Conservation (phyloP, 495 filamentous ascomycete genomes). For the Pyronema omphalodes region DNA sequence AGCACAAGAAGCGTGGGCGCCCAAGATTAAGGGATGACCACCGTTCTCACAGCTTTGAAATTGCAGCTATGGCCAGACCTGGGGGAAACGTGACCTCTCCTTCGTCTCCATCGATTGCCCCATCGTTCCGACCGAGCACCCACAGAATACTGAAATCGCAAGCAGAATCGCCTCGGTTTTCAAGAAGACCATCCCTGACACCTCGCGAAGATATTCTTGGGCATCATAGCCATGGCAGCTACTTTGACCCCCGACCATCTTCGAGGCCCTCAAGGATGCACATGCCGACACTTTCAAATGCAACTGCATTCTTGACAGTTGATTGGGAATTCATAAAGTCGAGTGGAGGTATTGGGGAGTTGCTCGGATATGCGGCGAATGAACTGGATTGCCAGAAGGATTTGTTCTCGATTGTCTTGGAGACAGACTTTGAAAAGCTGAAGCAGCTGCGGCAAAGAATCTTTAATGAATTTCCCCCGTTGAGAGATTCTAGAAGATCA, state of each 20-base stretch:
- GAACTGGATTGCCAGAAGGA: conserved; percentile 27
- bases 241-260: conserved; percentile 25
- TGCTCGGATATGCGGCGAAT: conserved; percentile 28
- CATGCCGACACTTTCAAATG: conserved; percentile 30
- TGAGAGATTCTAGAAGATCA: conserved; percentile 35
- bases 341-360: conserved; percentile 33
- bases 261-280: conserved; percentile 27
- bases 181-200: conserved; percentile 29
- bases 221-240: conserved; percentile 8
- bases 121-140: conserved; percentile 32
- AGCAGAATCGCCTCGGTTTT: conserved; percentile 28
- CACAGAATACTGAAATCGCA: conserved; percentile 45
- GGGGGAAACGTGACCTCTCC: conserved; percentile 25
- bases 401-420: conserved; percentile 32
- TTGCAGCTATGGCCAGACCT: conserved; percentile 20
- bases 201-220: conserved; percentile 18
- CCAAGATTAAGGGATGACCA: conserved; percentile 76
- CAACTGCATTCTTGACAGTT: conserved; percentile 34
- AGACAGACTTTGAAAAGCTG: conserved; percentile 34
- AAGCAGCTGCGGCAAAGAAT: conserved; percentile 29
- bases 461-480: conserved; percentile 31
- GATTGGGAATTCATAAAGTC: conserved; percentile 38
- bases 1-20: conserved; percentile 88
- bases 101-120: conserved; percentile 28
- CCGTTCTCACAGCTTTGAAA: conserved; percentile 35